Conservation (phyloP, 2,329 filamentous ascomycete species). For the Harringtonia aguacate region DNA sequence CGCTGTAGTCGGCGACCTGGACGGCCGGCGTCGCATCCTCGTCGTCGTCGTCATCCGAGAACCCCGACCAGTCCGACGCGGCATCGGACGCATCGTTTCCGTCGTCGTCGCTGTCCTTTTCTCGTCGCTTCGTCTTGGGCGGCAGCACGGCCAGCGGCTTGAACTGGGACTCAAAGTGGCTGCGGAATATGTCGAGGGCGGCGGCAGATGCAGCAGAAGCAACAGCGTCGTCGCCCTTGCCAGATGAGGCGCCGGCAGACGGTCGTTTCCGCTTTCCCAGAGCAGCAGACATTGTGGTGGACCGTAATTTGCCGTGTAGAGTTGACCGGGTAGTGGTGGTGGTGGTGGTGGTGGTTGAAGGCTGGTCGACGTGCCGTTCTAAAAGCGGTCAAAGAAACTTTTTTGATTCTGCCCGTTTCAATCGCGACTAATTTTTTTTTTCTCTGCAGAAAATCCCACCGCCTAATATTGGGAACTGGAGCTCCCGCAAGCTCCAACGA, state of each 20-base stretch:
- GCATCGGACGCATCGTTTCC: slow-evolving; percentile 17
- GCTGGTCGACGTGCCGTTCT: too few relatives aligned
- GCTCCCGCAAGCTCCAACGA: too few relatives aligned
- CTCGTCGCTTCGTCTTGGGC: neutral
- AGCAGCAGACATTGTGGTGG: slow-evolving; percentile 30
- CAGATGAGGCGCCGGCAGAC: slow-evolving; percentile 10
- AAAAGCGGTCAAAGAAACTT: slow-evolving; percentile 6
- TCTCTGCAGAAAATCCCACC: neutral
- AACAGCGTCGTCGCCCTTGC: neutral
- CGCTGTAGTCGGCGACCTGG: slow-evolving; percentile 52
- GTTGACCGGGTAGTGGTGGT: too few relatives aligned
- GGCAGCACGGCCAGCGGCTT: slow-evolving; percentile 46
- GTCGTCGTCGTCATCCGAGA: slow-evolving; percentile 39
- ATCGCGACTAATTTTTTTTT: neutral
- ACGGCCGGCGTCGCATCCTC: slow-evolving; percentile 26
- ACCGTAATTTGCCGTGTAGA: neutral
- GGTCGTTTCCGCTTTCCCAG: slow-evolving; percentile 38
- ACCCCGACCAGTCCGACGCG: slow-evolving; percentile 50
- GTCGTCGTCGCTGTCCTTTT: slow-evolving; percentile 25
- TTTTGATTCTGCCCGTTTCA: neutral
- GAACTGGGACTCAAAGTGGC: slow-evolving; percentile 84
- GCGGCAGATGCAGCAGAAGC: slow-evolving; percentile 32
- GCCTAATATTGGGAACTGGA: neutral
- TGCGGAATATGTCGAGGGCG: slow-evolving; percentile 65
- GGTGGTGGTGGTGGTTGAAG: neutral